Percentiles rank a stretch among this genome's conserved stretches.
Conservation (phyloP, 345 rosid genomes). For the Eucalyptus viminalis region DNA sequence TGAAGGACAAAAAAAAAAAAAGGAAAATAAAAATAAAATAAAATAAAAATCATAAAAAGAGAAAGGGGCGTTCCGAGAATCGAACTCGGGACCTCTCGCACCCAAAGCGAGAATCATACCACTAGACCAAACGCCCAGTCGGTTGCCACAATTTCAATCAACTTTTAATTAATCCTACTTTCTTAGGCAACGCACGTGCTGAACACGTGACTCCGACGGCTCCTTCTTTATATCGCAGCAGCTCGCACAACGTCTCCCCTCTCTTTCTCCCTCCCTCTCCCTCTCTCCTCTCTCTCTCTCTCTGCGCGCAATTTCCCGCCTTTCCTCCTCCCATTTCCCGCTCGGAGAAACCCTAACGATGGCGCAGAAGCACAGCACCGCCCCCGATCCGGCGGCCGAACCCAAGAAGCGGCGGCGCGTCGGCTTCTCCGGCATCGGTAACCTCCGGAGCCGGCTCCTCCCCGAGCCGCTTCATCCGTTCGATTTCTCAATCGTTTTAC, state of each 20-base stretch:
- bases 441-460: background rate
- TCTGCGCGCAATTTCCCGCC: conserved; percentile 43
- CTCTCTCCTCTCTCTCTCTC: background rate
- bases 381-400: conserved; percentile 30
- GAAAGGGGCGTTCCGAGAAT: conserved; percentile 72
- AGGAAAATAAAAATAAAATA: too few relatives aligned
- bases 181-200: background rate
- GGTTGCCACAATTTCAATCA: fast-evolving
- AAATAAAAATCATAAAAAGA: too few relatives aligned
- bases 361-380: conserved; percentile 37
- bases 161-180: fast-evolving
- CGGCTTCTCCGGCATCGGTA: conserved; percentile 55
- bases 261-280: background rate
- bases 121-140: conserved; percentile 76
- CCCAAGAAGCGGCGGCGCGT: conserved; percentile 86
- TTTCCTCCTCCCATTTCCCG: conserved; percentile 30
- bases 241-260: background rate
- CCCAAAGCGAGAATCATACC: conserved; percentile 96
- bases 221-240: background rate
- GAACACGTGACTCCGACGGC: background rate
- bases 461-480: background rate
- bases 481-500: background rate
- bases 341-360: conserved; percentile 32
- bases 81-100: conserved; percentile 95
- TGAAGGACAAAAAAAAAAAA: too few relatives aligned